Evolutionary conservation across 2,329 filamentous ascomycete species (phyloP).

Genomic region (Neurospora sp.): DNA sequence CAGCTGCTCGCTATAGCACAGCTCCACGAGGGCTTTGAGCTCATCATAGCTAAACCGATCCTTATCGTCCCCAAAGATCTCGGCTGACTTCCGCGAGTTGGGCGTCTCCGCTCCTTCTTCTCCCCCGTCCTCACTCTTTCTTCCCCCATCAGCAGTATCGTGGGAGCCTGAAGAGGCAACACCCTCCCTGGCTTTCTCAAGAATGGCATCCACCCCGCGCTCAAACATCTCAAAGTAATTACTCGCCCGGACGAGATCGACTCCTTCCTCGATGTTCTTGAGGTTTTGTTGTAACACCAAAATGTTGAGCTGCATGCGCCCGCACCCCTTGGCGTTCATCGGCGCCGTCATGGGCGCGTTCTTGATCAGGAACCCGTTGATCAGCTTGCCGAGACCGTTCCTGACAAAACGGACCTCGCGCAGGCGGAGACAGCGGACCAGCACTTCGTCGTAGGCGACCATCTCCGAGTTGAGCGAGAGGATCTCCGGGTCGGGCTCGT

Average conservation of each 20-base stretch:
- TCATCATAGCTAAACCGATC: conserved; percentile 54
- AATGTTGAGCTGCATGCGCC: conserved; percentile 88
- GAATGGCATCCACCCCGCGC: conserved; percentile 53
- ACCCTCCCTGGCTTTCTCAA: conserved; percentile 48
- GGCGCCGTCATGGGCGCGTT: conserved; percentile 61
- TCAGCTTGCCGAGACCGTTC: conserved; percentile 63
- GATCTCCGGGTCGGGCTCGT: conserved; percentile 69
- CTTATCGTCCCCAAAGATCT: conserved; percentile 14
- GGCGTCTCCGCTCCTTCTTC: background rate
- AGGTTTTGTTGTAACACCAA: conserved; percentile 93
- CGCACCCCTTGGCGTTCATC: conserved; percentile 76
- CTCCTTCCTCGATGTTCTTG: conserved; percentile 74
- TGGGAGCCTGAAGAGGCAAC: conserved; percentile 18
- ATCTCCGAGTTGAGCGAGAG: conserved; percentile 76
- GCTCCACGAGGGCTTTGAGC: conserved; percentile 53
- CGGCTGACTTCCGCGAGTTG: background rate
- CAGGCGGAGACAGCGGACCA: conserved; percentile 60
- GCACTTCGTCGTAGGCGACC: conserved; percentile 77
- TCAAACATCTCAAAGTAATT: conserved; percentile 62
- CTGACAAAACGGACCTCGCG: conserved; percentile 68
- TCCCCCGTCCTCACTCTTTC: conserved; percentile 9
- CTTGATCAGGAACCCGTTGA: conserved; percentile 68
- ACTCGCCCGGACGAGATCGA: conserved; percentile 51
- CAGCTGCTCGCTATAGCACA: conserved; percentile 59
- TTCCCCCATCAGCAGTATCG: conserved; percentile 19